phyloP scores from a whole-genome alignment of 495 filamentous ascomycete genomes.

The Penicillium bialowiezense region DNA sequence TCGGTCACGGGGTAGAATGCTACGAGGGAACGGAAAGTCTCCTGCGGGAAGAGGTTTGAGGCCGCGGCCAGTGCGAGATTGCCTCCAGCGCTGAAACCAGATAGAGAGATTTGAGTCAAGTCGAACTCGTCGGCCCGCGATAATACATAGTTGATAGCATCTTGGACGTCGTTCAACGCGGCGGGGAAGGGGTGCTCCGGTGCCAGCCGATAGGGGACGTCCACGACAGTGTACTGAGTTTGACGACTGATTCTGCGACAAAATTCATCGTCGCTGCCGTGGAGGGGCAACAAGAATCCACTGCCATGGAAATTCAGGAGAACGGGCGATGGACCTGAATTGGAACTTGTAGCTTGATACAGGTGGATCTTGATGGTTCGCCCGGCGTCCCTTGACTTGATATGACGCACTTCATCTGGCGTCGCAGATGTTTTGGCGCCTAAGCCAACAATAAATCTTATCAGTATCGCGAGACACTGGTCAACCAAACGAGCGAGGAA shows the following conservation, averaged over 20 bases:
- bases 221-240: conserved; percentile 40
- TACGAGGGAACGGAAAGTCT: conserved; percentile 39
- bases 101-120: conserved; percentile 33
- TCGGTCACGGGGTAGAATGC: conserved; percentile 42
- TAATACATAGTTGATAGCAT: conserved; percentile 35
- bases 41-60: conserved; percentile 34
- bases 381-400: conserved; percentile 39
- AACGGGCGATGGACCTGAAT: conserved; percentile 30
- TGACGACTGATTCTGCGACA: conserved; percentile 34
- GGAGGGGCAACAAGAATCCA: conserved; percentile 40
- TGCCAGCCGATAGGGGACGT: conserved; percentile 72
- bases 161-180: conserved; percentile 67
- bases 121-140: conserved; percentile 33
- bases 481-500: conserved; percentile 22
- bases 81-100: conserved; percentile 46
- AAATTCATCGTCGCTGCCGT: conserved; percentile 43
- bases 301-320: conserved; percentile 47
- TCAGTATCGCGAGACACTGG: conserved; percentile 20
- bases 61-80: conserved; percentile 41
- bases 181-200: conserved; percentile 77
- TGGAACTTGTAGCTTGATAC: conserved; percentile 30
- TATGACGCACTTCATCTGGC: conserved; percentile 36
- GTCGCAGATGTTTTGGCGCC: background rate
- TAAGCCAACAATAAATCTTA: background rate
- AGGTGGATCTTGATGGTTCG: conserved; percentile 46